phyloP scores from a whole-genome alignment of 1,139 yeast species.

The Pichia kudriavzevii region DNA sequence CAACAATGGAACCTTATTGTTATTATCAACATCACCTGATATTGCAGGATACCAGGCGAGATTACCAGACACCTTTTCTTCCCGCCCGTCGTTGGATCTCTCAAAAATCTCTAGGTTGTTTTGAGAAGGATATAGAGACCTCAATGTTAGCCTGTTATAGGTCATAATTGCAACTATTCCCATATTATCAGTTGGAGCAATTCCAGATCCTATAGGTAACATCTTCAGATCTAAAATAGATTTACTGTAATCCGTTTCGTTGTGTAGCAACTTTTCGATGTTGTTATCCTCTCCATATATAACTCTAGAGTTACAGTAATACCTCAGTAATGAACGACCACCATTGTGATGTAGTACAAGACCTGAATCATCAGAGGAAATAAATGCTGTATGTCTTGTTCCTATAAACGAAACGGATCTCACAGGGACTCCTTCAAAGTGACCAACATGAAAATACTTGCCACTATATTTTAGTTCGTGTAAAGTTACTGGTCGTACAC shows the following conservation, averaged over 20 bases:
- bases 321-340: constrained; percentile 45
- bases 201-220: constrained; percentile 22
- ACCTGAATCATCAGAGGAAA: constrained; percentile 57
- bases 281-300: constrained; percentile 44
- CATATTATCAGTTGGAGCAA: constrained; percentile 25
- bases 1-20: constrained; percentile 39
- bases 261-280: background rate
- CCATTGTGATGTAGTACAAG: constrained; percentile 55
- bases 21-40: constrained; percentile 16
- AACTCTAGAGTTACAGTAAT: constrained; percentile 41
- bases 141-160: constrained; percentile 40
- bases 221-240: constrained; percentile 19
- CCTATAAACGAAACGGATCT: constrained; percentile 48
- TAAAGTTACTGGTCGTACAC: constrained; percentile 30
- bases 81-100: constrained; percentile 26
- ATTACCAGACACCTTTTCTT: constrained; percentile 37
- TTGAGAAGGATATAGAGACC: constrained; percentile 48
- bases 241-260: constrained; percentile 11
- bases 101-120: too few relatives aligned
- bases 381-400: constrained; percentile 47
- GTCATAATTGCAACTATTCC: constrained; percentile 61
- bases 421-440: constrained; percentile 40
- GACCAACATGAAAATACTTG: constrained; percentile 42
- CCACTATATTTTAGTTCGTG: constrained; percentile 16
- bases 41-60: constrained; percentile 56